Percentiles rank a stretch among this genome's conserved stretches.
Conservation (phyloP, 2,329 filamentous ascomycete genomes). For the Trichophyton verrucosum region DNA sequence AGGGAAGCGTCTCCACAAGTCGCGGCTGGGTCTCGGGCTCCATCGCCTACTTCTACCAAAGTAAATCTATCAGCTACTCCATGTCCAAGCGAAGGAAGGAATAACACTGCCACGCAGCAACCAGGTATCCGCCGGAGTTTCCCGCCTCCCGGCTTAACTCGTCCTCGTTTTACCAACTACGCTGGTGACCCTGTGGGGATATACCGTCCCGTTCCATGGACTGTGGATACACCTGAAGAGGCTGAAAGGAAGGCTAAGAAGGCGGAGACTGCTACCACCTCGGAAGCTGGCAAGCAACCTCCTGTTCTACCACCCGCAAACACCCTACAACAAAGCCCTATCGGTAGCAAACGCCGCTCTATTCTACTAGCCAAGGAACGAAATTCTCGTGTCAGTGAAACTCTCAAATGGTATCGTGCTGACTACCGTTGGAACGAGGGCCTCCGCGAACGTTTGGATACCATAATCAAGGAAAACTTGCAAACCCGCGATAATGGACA, state of each 20-base stretch:
- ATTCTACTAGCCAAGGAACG: background rate
- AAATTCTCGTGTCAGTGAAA: conserved; percentile 6
- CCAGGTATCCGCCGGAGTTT: background rate
- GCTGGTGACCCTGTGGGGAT: background rate
- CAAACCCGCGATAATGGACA: background rate
- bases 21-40: background rate
- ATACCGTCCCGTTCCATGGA: conserved; percentile 1
- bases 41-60: background rate
- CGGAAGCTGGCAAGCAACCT: conserved; percentile 2
- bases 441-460: conserved; percentile 7
- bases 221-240: background rate
- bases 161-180: background rate
- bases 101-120: background rate
- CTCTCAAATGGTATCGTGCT: conserved; percentile 10
- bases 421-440: conserved; percentile 8
- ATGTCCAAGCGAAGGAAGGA: background rate
- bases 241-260: background rate
- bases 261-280: background rate
- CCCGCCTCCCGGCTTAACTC: too few relatives aligned
- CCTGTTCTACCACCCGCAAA: conserved; percentile 7
- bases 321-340: background rate
- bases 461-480: conserved; percentile 6
- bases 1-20: background rate
- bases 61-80: background rate
- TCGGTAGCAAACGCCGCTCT: background rate